These are phyloP conservation scores for Pestalotiopsis sp. DNA, from an alignment of 2,329 filamentous ascomycete genomes.

Conservation along the genomic window DNA sequence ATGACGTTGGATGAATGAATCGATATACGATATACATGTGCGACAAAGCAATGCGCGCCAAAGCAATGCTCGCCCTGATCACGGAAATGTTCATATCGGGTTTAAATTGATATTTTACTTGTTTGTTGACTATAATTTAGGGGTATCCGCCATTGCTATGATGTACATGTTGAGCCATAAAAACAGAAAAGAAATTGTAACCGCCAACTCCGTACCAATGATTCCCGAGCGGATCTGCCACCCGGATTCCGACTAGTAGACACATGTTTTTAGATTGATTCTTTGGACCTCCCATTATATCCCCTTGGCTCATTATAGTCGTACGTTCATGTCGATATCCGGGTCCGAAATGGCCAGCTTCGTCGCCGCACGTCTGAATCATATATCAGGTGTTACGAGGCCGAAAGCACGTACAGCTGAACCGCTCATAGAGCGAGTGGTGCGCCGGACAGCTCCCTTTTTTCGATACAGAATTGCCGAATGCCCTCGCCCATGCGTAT, in stretches of 20 bases:
- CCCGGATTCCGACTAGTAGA: not conserved
- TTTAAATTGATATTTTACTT: not conserved
- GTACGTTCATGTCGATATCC: not conserved
- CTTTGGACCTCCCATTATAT: not conserved
- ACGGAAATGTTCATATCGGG: not conserved
- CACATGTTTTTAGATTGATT: not conserved
- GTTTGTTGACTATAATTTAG: not conserved
- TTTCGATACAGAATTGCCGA: not conserved
- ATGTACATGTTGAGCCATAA: not conserved
- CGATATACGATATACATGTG: not conserved
- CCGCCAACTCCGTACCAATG: not conserved
- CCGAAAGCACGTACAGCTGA: not conserved
- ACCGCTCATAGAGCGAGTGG: not conserved
- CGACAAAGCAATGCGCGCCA: not conserved
- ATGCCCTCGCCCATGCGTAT: conserved; percentile 9
- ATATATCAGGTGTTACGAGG: not conserved
- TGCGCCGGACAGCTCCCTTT: not conserved
- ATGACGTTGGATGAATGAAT: not conserved
- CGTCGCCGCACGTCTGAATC: not conserved
- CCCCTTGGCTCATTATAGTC: not conserved
- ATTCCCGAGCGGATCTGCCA: not conserved
- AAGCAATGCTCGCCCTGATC: too few relatives aligned
- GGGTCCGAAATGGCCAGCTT: not conserved
- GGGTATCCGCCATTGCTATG: not conserved
- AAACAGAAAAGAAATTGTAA: not conserved